These are phyloP conservation scores for Cadophora malorum DNA, from an alignment of 2,329 filamentous ascomycete species.

Conservation along the genomic window DNA sequence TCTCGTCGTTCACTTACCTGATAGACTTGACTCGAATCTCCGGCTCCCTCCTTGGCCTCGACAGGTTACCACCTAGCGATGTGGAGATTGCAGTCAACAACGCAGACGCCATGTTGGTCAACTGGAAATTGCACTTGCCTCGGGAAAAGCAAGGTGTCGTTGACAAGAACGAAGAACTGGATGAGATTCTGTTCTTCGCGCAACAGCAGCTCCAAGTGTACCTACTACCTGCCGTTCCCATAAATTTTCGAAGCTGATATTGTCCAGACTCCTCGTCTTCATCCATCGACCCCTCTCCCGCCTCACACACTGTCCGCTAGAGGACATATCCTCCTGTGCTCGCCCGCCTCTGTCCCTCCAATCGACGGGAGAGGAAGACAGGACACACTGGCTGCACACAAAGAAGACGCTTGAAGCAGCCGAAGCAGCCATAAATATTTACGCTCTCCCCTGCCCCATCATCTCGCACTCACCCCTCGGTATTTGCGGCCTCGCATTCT, in stretches of 20 bases:
- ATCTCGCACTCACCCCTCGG: slow-evolving; percentile 64
- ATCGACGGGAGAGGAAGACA: slow-evolving; percentile 24
- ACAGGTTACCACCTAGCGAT: slow-evolving; percentile 38
- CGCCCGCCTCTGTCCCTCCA: slow-evolving; percentile 28
- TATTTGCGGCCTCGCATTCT: slow-evolving; percentile 60
- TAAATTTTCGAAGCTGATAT: slow-evolving; percentile 7
- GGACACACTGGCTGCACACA: slow-evolving; percentile 52
- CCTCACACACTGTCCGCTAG: slow-evolving; percentile 36
- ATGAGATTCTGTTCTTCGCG: slow-evolving; percentile 49
- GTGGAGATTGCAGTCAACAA: slow-evolving; percentile 42
- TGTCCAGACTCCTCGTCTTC: slow-evolving; percentile 33
- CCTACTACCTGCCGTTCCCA: not conserved
- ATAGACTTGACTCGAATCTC: slow-evolving; percentile 49
- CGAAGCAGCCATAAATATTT: slow-evolving; percentile 61
- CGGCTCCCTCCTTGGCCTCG: slow-evolving; percentile 44
- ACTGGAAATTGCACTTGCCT: slow-evolving; percentile 49
- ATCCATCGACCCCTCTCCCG: slow-evolving; percentile 40
- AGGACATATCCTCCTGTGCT: slow-evolving; percentile 33
- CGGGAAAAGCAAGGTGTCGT: slow-evolving; percentile 50
- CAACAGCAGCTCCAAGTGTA: slow-evolving; percentile 48
- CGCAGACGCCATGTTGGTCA: slow-evolving; percentile 48
- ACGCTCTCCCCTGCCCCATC: slow-evolving; percentile 60
- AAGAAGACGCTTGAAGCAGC: slow-evolving; percentile 65
- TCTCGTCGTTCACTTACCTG: slow-evolving; percentile 50
- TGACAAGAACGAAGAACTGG: slow-evolving; percentile 47